Evolutionary conservation across 1,139 yeast genomes (phyloP).

Genomic region (Blastobotrys buckinghamii): DNA sequence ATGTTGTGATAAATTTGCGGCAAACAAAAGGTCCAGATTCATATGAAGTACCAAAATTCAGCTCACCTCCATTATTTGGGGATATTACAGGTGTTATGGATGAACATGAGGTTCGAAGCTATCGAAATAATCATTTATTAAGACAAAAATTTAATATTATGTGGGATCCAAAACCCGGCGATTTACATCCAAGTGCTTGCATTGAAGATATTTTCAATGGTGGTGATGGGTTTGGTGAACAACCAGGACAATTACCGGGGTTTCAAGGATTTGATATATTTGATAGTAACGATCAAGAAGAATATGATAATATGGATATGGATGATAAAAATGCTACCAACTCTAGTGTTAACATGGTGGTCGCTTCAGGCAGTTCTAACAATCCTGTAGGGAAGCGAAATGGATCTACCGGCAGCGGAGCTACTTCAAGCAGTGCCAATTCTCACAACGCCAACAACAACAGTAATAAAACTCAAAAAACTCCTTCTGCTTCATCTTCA

Average conservation of each 20-base stretch:
- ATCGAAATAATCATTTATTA: not conserved
- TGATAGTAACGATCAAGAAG: not conserved
- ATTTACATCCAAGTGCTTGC: conserved; percentile 65
- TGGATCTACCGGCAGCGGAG: not conserved
- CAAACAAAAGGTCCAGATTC: conserved; percentile 41
- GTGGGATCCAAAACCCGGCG: conserved; percentile 77
- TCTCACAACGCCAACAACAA: not conserved
- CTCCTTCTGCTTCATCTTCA: conserved; percentile 2
- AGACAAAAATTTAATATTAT: conserved; percentile 52
- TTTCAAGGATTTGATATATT: not conserved
- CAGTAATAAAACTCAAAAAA: not conserved
- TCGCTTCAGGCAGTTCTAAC: no score
- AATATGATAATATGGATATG: not conserved
- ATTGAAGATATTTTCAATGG: conserved; percentile 70
- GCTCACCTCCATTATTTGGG: conserved; percentile 31
- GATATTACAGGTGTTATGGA: conserved; percentile 33
- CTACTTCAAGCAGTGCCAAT: not conserved
- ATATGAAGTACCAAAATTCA: conserved; percentile 30
- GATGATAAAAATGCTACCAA: not conserved
- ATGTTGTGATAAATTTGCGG: conserved; percentile 42
- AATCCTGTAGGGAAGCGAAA: not conserved
- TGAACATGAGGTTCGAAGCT: conserved; percentile 17
- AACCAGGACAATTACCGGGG: not conserved
- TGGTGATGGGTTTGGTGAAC: conserved; percentile 50
- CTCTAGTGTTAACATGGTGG: not conserved